A percentile compares a stretch with the other conserved stretches of the same genome.
These are phyloP conservation scores for Leishmania martiniquensis DNA, from an alignment of 208 protist species.

Conservation along the genomic window DNA sequence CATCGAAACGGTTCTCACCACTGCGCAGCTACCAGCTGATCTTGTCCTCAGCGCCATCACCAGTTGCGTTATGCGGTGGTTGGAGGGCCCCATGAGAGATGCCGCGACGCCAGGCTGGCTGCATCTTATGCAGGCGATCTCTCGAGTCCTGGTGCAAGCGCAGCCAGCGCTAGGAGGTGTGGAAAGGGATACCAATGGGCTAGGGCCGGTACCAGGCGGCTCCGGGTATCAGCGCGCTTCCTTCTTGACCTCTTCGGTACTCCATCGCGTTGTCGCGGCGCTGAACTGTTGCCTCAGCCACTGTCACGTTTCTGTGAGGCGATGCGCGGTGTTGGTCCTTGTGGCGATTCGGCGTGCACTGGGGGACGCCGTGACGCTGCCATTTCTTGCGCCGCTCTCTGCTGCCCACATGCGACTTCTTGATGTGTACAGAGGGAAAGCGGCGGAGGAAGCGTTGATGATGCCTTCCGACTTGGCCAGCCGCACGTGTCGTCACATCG, in stretches of 20 bases:
- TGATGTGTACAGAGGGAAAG: slow-evolving; percentile 49
- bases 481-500: neutral
- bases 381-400: slow-evolving; percentile 51
- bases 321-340: slow-evolving; percentile 23
- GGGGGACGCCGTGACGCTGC: slow-evolving; percentile 30
- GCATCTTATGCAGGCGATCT: slow-evolving; percentile 53
- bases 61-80: slow-evolving; percentile 56
- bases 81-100: slow-evolving; percentile 18
- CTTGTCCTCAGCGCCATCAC: slow-evolving; percentile 48
- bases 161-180: neutral
- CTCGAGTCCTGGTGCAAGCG: slow-evolving; percentile 37
- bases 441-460: neutral
- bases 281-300: slow-evolving; percentile 42
- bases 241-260: slow-evolving; percentile 37
- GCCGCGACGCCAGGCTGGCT: slow-evolving; percentile 60
- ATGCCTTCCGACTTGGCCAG: neutral
- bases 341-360: slow-evolving; percentile 32
- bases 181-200: neutral
- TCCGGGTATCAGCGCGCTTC: neutral
- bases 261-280: slow-evolving; percentile 40
- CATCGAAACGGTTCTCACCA: slow-evolving; percentile 33
- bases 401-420: slow-evolving; percentile 59
- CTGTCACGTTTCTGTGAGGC: slow-evolving; percentile 49
- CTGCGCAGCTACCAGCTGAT: slow-evolving; percentile 31
- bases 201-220: neutral